A percentile compares a stretch with the other conserved stretches of the same genome.
phyloP scores from a whole-genome alignment of 2,329 filamentous ascomycete species.

The Colletotrichum tropicicola region DNA sequence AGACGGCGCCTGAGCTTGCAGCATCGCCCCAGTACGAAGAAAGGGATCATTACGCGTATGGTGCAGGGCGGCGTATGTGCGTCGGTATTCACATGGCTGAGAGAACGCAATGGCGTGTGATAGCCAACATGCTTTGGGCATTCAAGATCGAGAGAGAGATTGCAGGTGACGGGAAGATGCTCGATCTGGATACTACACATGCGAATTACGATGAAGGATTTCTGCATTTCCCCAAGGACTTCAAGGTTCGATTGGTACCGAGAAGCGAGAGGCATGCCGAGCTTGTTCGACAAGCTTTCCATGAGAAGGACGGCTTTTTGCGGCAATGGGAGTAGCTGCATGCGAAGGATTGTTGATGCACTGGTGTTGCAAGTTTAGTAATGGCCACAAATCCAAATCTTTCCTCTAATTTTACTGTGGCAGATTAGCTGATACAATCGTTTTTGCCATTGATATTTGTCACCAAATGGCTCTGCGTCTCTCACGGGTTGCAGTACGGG shows the following conservation, averaged over 20 bases:
- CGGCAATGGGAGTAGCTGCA: neutral
- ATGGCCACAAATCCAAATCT: too few relatives aligned
- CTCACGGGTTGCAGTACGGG: too few relatives aligned
- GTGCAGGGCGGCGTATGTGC: constrained; percentile 56
- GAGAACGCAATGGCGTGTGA: constrained; percentile 48
- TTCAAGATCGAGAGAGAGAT: constrained; percentile 39
- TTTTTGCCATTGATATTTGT: too few relatives aligned
- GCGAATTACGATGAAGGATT: neutral
- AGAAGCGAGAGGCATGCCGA: constrained; percentile 8
- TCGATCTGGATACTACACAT: neutral
- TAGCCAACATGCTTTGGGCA: constrained; percentile 56
- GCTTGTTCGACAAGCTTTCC: neutral
- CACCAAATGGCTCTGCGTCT: too few relatives aligned
- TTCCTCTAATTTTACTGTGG: too few relatives aligned
- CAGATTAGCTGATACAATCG: too few relatives aligned
- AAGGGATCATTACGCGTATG: constrained; percentile 56
- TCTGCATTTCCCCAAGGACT: neutral
- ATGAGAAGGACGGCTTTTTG: neutral
- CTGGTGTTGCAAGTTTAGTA: too few relatives aligned
- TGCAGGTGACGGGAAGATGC: neutral
- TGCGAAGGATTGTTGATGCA: too few relatives aligned
- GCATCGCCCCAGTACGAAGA: constrained; percentile 30
- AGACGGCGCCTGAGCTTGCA: constrained; percentile 40
- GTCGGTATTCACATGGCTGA: constrained; percentile 60
- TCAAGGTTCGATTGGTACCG: constrained; percentile 9